Evolutionary conservation across 1,139 yeast genomes (phyloP).

Genomic region (Blastobotrys petasosporus): DNA sequence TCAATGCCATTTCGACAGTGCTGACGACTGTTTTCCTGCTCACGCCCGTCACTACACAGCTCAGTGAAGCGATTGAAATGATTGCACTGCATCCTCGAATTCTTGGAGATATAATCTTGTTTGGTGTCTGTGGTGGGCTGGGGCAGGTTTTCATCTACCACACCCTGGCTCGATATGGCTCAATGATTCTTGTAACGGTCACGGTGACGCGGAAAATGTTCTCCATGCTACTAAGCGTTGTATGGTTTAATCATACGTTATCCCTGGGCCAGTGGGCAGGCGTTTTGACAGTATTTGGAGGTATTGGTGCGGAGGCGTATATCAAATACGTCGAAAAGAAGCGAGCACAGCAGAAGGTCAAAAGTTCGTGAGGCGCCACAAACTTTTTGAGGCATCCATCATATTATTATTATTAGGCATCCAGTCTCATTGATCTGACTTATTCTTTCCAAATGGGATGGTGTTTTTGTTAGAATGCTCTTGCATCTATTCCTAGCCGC

Average conservation of each 20-base stretch:
- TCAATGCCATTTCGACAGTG: slow-evolving; percentile 54
- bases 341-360: background rate
- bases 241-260: slow-evolving; percentile 74
- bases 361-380: background rate
- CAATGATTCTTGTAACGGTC: slow-evolving; percentile 78
- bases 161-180: slow-evolving; percentile 78
- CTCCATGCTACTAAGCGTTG: slow-evolving; percentile 84
- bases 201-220: slow-evolving; percentile 96
- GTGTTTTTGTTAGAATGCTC: too few species aligned
- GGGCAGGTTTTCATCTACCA: slow-evolving; percentile 91
- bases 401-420: too few species aligned
- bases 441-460: too few species aligned
- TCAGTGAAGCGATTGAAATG: slow-evolving; percentile 45
- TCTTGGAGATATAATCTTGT: slow-evolving; percentile 53
- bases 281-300: slow-evolving; percentile 70
- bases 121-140: slow-evolving; percentile 75
- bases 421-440: too few species aligned
- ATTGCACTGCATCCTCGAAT: slow-evolving; percentile 46
- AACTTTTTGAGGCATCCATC: background rate
- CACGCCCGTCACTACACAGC: slow-evolving; percentile 43
- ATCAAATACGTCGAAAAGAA: slow-evolving; percentile 32
- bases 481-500: too few species aligned
- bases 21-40: slow-evolving; percentile 39
- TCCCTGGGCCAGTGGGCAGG: slow-evolving; percentile 69
- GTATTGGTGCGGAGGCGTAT: slow-evolving; percentile 65